Evolutionary conservation across 164 flowering plant species (phyloP).

Genomic region (Sedum album): DNA sequence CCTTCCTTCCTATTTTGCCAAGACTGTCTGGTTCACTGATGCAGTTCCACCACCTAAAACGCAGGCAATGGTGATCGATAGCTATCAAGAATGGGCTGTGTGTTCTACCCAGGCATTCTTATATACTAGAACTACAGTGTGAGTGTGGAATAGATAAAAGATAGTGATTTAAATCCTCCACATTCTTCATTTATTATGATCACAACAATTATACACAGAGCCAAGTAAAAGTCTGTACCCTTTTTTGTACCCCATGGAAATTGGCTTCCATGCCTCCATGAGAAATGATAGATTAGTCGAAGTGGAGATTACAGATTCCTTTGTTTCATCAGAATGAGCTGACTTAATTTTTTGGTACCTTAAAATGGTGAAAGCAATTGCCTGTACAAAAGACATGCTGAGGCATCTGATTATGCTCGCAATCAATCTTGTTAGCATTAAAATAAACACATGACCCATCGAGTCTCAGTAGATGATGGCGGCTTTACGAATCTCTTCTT

Average conservation of each 20-base stretch:
- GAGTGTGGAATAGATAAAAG: background rate
- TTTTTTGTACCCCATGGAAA: conserved; percentile 86
- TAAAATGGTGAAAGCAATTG: conserved; percentile 57
- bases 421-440: background rate
- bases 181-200: background rate
- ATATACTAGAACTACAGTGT: background rate
- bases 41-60: conserved; percentile 97
- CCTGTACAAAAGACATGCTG: conserved; percentile 34
- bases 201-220: background rate
- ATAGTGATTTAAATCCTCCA: background rate
- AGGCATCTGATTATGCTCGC: background rate
- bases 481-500: background rate
- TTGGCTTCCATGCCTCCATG: conserved; percentile 87
- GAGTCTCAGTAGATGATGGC: background rate
- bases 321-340: conserved; percentile 21
- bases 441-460: background rate
- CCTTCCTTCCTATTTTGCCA: conserved; percentile 68
- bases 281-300: conserved; percentile 35
- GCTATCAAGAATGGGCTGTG: background rate
- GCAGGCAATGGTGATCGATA: background rate
- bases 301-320: conserved; percentile 11
- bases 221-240: conserved; percentile 33
- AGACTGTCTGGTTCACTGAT: conserved; percentile 81
- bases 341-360: conserved; percentile 65
- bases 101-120: background rate